A percentile compares a stretch with the other conserved stretches of the same genome.
phyloP scores from a whole-genome alignment of 768 basidiomycete genomes.

The Arthromyces matolae region DNA sequence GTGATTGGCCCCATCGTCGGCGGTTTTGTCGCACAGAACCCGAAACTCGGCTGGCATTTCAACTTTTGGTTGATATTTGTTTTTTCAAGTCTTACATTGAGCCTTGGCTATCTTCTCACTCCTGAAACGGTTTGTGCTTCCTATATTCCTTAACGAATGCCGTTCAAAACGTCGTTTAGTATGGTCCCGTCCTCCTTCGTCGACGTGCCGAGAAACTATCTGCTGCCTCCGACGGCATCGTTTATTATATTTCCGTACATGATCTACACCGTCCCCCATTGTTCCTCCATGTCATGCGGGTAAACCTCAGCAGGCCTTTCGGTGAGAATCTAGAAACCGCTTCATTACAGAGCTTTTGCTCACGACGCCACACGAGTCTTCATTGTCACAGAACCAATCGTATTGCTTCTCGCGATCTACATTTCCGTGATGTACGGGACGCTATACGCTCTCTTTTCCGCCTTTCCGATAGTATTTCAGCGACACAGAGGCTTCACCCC shows the following conservation, averaged over 20 bases:
- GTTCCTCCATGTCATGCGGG: conserved; percentile 37
- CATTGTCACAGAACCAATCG: conserved; percentile 62
- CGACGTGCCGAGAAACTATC: conserved; percentile 44
- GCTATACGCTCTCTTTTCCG: conserved; percentile 63
- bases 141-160: not conserved
- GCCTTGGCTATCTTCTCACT: conserved; percentile 43
- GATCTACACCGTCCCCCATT: conserved; percentile 44
- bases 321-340: conserved; percentile 32
- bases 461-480: conserved; percentile 58
- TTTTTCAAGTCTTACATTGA: conserved; percentile 41
- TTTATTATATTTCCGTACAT: conserved; percentile 47
- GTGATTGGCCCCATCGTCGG: conserved; percentile 68
- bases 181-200: conserved; percentile 59
- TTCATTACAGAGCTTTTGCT: not conserved
- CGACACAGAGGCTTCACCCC: conserved; percentile 48
- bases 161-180: conserved; percentile 27
- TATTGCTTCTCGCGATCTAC: conserved; percentile 54
- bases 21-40: conserved; percentile 52
- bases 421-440: conserved; percentile 59
- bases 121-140: conserved; percentile 51
- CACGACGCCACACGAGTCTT: conserved; percentile 37
- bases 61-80: conserved; percentile 66
- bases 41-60: conserved; percentile 53
- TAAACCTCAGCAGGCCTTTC: conserved; percentile 55
- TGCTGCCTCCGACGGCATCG: conserved; percentile 34